phyloP scores from a whole-genome alignment of 1,139 yeast species.

The Blastobotrys buckinghamii region DNA sequence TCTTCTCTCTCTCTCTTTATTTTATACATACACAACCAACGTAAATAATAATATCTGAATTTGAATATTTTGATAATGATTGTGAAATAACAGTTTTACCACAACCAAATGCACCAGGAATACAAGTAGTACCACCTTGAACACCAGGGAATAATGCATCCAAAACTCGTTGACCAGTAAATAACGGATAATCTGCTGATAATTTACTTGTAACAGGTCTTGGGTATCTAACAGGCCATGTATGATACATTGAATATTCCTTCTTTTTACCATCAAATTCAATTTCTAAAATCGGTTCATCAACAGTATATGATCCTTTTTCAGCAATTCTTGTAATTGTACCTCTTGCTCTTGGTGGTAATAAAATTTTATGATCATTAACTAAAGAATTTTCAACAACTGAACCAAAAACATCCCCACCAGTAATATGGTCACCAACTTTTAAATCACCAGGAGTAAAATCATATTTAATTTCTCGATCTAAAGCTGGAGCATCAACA shows the following conservation, averaged over 20 bases:
- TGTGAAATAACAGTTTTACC: conserved; percentile 99
- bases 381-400: conserved; percentile 89
- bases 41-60: conserved; percentile 37
- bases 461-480: conserved; percentile 76
- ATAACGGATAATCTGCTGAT: conserved; percentile 87
- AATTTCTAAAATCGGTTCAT: conserved; percentile 82
- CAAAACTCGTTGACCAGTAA: conserved; percentile 98
- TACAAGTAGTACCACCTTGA: conserved; percentile 99
- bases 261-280: conserved; percentile 87
- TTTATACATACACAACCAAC: too few relatives aligned
- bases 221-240: conserved; percentile 99
- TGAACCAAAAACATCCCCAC: conserved; percentile 95
- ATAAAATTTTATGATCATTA: conserved; percentile 84
- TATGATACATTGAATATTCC: conserved; percentile 89
- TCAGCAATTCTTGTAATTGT: conserved; percentile 85
- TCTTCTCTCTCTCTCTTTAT: too few relatives aligned
- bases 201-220: conserved; percentile 95
- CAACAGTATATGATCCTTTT: conserved; percentile 85
- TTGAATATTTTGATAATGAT: conserved; percentile 92
- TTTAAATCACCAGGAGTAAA: conserved; percentile 72
- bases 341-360: conserved; percentile 99
- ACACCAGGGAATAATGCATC: conserved; percentile 98
- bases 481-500: conserved; percentile 89
- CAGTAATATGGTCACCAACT: conserved; percentile 96
- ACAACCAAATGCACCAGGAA: conserved; percentile 99